A percentile compares a stretch with the other conserved stretches of the same genome.
These are phyloP conservation scores for Rhodotorula babjevae DNA, from an alignment of 768 basidiomycete genomes.

Conservation along the genomic window DNA sequence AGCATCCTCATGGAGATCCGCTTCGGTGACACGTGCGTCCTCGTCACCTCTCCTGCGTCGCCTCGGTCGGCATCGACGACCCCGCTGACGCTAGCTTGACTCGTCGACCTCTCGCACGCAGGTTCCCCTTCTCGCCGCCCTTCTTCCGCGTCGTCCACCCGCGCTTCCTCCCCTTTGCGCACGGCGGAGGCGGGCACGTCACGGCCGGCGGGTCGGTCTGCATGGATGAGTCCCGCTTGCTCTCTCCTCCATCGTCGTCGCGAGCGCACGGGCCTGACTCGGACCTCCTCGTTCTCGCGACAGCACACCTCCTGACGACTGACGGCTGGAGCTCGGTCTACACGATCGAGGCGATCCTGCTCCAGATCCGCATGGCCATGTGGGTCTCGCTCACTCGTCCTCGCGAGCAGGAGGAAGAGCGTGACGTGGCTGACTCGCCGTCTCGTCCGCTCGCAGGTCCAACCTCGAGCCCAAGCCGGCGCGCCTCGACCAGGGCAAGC, in stretches of 20 bases:
- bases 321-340: constrained; percentile 53
- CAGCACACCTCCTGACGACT: constrained; percentile 60
- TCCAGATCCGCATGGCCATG: constrained; percentile 67
- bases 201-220: constrained; percentile 63
- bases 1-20: constrained; percentile 69
- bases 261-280: background rate
- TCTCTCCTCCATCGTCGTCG: constrained; percentile 49
- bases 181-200: constrained; percentile 58
- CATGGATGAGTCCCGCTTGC: constrained; percentile 52
- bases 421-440: no score
- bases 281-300: constrained; percentile 34
- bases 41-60: background rate
- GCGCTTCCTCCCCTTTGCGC: constrained; percentile 64
- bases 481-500: constrained; percentile 53
- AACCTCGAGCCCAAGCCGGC: constrained; percentile 64
- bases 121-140: constrained; percentile 65
- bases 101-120: constrained; percentile 53
- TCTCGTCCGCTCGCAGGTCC: constrained; percentile 45
- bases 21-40: constrained; percentile 44
- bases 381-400: background rate
- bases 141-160: constrained; percentile 73
- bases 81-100: no score
- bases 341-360: constrained; percentile 45
- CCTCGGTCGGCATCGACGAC: no score
- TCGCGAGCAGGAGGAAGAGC: no score